Conservation (phyloP, 1,139 yeast genomes). For the Starmera stellimalicola region DNA sequence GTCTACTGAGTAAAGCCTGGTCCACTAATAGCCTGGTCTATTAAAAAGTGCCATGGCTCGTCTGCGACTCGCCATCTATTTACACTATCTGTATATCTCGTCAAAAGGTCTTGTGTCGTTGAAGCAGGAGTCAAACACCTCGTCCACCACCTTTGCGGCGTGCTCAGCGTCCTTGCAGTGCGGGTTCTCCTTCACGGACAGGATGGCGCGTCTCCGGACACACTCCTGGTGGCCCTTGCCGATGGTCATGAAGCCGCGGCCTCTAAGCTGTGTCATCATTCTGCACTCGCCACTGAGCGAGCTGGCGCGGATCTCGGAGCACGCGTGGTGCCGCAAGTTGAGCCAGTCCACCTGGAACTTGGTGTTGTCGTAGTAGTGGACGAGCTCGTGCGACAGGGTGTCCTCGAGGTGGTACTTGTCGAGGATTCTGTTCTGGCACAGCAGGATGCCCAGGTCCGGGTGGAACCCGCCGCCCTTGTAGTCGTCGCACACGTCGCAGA, state of each 20-base stretch:
- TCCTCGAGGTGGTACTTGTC: constrained; percentile 84
- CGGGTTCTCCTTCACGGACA: constrained; percentile 84
- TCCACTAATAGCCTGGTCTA: no score
- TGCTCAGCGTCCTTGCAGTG: constrained; percentile 60
- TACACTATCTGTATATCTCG: constrained; percentile 55
- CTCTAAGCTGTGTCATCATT: constrained; percentile 72
- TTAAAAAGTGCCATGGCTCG: neutral
- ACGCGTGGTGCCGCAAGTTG: constrained; percentile 87
- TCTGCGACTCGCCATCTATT: constrained; percentile 8
- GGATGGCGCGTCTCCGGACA: constrained; percentile 76
- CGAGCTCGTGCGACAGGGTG: constrained; percentile 82
- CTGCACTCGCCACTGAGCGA: constrained; percentile 94
- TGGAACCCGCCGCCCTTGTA: constrained; percentile 90
- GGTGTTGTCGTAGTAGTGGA: constrained; percentile 88
- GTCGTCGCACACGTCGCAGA: constrained; percentile 81
- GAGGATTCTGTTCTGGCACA: constrained; percentile 78
- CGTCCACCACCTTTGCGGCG: constrained; percentile 72
- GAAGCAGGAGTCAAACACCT: constrained; percentile 90
- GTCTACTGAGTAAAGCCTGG: no score
- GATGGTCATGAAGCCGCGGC: constrained; percentile 51
- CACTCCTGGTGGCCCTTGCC: constrained; percentile 86
- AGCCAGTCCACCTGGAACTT: constrained; percentile 81
- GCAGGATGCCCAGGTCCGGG: constrained; percentile 76
- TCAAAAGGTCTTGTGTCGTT: constrained; percentile 95
- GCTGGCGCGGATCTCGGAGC: constrained; percentile 92